These are phyloP conservation scores for Tulasnella sp. DNA, from an alignment of 768 basidiomycete genomes.

Conservation along the genomic window DNA sequence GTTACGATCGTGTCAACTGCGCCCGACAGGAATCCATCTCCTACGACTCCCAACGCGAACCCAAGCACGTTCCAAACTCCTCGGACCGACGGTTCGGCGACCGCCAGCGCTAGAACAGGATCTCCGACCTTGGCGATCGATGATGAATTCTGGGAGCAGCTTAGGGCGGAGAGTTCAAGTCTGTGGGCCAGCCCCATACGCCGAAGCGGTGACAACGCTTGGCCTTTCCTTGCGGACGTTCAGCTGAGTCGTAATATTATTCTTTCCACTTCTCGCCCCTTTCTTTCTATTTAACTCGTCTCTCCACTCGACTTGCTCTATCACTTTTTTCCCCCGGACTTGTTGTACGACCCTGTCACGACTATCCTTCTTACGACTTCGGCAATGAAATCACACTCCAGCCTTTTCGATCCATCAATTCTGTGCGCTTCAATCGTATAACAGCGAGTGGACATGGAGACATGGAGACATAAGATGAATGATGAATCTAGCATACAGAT, in stretches of 20 bases:
- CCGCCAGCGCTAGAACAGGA: not conserved
- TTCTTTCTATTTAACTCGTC: not conserved
- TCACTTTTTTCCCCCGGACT: not conserved
- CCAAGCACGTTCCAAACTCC: not conserved
- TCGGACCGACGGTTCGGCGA: not conserved
- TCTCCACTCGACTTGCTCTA: not conserved
- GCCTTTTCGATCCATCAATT: not conserved
- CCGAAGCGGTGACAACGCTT: not conserved
- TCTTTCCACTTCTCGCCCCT: not conserved
- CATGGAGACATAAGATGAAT: not conserved
- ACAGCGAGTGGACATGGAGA: not conserved
- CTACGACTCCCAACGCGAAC: not conserved
- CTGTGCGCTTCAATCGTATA: not conserved
- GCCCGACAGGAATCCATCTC: conserved; percentile 9
- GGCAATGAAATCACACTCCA: not conserved
- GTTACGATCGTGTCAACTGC: conserved; percentile 14
- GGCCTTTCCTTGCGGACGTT: not conserved
- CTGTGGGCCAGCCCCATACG: not conserved
- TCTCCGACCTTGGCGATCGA: not conserved
- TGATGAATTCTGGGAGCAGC: conserved; percentile 7
- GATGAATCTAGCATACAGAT: not conserved
- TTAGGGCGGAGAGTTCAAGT: not conserved
- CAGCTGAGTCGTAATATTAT: not conserved
- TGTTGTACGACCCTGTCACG: not conserved
- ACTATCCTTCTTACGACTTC: not conserved